phyloP scores from a whole-genome alignment of 768 basidiomycete species.

The Boletus pseudopeckii region DNA sequence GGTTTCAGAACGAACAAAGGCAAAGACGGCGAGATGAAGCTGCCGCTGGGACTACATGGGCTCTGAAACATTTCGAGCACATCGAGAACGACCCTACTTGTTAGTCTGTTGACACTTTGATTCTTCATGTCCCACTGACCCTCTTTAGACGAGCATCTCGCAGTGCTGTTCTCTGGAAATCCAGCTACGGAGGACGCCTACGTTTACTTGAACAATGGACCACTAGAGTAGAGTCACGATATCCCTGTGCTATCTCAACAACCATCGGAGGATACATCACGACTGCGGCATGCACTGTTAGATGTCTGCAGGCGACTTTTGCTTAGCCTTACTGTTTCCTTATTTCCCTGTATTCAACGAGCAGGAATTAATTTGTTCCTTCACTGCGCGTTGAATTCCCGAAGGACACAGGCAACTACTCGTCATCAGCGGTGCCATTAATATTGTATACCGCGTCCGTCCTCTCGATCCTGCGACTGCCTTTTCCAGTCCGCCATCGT shows the following conservation, averaged over 20 bases:
- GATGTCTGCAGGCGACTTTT: conserved; percentile 12
- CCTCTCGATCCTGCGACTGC: conserved; percentile 42
- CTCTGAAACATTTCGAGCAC: conserved; percentile 71
- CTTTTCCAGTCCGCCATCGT: conserved; percentile 72
- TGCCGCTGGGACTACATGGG: conserved; percentile 69
- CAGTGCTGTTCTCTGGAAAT: conserved; percentile 52
- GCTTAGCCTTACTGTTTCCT: conserved; percentile 14
- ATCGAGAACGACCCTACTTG: conserved; percentile 71
- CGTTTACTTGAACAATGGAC: conserved; percentile 58
- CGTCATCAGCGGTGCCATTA: not conserved
- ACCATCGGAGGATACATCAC: conserved; percentile 1
- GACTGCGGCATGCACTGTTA: conserved; percentile 1
- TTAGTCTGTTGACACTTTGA: conserved; percentile 35
- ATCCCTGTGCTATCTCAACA: not conserved
- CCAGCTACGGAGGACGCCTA: conserved; percentile 79
- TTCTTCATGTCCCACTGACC: not conserved
- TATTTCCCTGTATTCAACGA: conserved; percentile 13
- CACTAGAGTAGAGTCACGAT: conserved; percentile 20
- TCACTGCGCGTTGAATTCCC: not conserved
- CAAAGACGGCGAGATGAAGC: conserved; percentile 82
- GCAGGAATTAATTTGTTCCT: conserved; percentile 12
- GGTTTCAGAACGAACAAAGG: conserved; percentile 80
- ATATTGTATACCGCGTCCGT: conserved; percentile 13
- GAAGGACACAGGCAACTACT: not conserved
- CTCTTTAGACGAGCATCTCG: conserved; percentile 57